A percentile compares a stretch with the other conserved stretches of the same genome.
Conservation (phyloP, 352 stramenopile genomes). For the Phytophthora cajani region DNA sequence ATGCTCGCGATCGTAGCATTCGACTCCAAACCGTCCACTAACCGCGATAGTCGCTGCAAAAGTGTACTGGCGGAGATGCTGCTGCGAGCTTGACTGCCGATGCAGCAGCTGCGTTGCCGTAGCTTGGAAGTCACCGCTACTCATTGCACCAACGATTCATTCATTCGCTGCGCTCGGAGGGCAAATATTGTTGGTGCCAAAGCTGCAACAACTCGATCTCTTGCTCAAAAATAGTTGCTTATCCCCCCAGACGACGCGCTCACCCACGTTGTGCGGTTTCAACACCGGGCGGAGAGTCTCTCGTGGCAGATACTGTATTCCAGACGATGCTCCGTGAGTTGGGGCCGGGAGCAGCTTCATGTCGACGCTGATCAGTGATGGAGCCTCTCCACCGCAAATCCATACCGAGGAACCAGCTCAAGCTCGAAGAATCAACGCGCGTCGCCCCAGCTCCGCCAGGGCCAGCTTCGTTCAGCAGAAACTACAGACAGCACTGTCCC, state of each 20-base stretch:
- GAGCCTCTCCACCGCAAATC: conserved; percentile 14
- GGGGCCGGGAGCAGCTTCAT: conserved; percentile 30
- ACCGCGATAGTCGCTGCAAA: conserved; percentile 54
- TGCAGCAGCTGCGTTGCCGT: conserved; percentile 47
- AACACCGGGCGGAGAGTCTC: conserved; percentile 17
- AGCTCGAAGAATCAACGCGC: not conserved
- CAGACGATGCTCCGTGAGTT: conserved; percentile 34
- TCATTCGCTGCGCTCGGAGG: not conserved
- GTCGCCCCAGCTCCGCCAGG: conserved; percentile 21
- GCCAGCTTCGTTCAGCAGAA: conserved; percentile 72
- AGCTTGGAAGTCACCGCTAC: conserved; percentile 23
- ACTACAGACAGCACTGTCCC: conserved; percentile 62
- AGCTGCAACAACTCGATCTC: not conserved
- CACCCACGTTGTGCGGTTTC: conserved; percentile 29
- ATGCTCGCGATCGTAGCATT: not conserved
- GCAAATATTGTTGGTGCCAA: not conserved
- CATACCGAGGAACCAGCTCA: conserved; percentile 17
- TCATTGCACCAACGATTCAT: conserved; percentile 32
- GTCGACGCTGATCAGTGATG: conserved; percentile 37
- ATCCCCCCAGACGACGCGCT: not conserved
- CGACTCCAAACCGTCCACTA: not conserved
- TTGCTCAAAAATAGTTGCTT: conserved; percentile 32
- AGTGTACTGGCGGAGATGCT: conserved; percentile 36
- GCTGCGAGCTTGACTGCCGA: conserved; percentile 42
- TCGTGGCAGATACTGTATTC: conserved; percentile 9